A percentile compares a stretch with the other conserved stretches of the same genome.
phyloP scores from a whole-genome alignment of 805 yeast species.

The Monosporozyma aquatica region DNA sequence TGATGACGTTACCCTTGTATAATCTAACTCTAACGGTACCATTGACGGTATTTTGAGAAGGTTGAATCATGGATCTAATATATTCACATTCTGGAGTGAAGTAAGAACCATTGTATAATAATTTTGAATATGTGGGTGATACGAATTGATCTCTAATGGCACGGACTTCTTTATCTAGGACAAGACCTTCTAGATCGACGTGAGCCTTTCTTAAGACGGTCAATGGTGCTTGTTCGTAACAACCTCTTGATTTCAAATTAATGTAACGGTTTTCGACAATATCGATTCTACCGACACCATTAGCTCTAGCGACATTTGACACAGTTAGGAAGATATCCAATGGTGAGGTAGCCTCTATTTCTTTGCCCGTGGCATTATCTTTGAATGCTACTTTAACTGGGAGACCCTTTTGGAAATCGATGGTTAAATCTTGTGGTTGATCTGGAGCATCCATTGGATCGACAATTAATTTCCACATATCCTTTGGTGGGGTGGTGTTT shows the following conservation, averaged over 20 bases:
- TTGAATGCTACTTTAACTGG: constrained; percentile 71
- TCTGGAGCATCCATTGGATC: constrained; percentile 96
- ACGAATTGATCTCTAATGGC: constrained; percentile 94
- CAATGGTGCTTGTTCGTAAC: constrained; percentile 98
- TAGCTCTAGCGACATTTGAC: constrained; percentile 93
- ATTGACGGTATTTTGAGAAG: constrained; percentile 91
- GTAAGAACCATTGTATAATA: constrained; percentile 94
- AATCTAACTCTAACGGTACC: constrained; percentile 91
- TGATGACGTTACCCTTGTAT: constrained; percentile 79
- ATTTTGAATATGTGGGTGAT: constrained; percentile 81
- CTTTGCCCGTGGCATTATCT: constrained; percentile 45
- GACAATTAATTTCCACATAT: constrained; percentile 98
- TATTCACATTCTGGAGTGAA: constrained; percentile 98
- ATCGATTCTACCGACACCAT: constrained; percentile 99
- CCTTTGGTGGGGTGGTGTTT: constrained; percentile 97
- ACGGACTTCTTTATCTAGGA: constrained; percentile 95
- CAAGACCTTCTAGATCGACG: constrained; percentile 93
- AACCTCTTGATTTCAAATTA: constrained; percentile 97
- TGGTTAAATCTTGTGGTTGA: constrained; percentile 78
- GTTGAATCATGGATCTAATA: constrained; percentile 85
- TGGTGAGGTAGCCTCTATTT: constrained; percentile 73
- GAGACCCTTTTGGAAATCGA: constrained; percentile 76
- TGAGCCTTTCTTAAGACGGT: constrained; percentile 90
- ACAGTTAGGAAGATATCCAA: constrained; percentile 89
- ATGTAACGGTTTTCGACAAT: constrained; percentile 98